Evolutionary conservation across 2,329 filamentous ascomycete genomes (phyloP), one percentile per base, ranked within the genome.

Genomic region (Didymella lethalis): DNA sequence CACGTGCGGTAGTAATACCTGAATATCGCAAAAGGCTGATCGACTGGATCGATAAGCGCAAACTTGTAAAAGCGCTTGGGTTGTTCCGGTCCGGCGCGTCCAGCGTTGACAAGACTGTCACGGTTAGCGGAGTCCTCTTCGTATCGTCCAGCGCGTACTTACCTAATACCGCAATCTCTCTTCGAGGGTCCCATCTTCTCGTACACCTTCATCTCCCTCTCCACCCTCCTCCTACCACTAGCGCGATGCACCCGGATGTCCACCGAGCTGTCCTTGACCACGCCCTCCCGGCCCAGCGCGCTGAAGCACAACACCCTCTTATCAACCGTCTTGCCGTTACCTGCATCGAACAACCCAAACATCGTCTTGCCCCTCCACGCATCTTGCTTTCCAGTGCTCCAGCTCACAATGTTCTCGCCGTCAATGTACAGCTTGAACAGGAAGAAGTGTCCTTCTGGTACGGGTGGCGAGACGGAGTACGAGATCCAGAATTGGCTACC

Each of bases 1-100:
- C 66, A 69, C 0, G 72, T 73, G 23, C 74, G 72, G 53, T 75
- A 78, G 46, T 73, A 72, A 62, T 75, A 82, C 28, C 75, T 70
- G 60, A 84, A 82, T 1, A 70, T 79, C 4, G 75, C 81, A 59
- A 81, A 83, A 2, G 83, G 83, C 63, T 76, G 66, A 62, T 84
- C 80, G 7, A 79, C 51, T 1, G 81, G 76, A 66, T 85, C 82
- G 20, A 83, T 68, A 18, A 85, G 75, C 1, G 81, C 78, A 51
- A 83, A 84, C 50, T 77, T 78, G 68, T 84, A 84, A 66, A 77
- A 81, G 3, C 76, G 72, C 59, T 77, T 78, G 8, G 79, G 80
- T 11, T 80, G 75, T 32, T 77, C 70, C 32, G 67, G 61, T 48
- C 76, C 75, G 8, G 79, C 68, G 23, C 68, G 65, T 4, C 79